Evolutionary conservation across 23 red algal genomes (phyloP), one percentile per base, ranked within the genome.

Genomic region (Gracilaria gracilis): DNA sequence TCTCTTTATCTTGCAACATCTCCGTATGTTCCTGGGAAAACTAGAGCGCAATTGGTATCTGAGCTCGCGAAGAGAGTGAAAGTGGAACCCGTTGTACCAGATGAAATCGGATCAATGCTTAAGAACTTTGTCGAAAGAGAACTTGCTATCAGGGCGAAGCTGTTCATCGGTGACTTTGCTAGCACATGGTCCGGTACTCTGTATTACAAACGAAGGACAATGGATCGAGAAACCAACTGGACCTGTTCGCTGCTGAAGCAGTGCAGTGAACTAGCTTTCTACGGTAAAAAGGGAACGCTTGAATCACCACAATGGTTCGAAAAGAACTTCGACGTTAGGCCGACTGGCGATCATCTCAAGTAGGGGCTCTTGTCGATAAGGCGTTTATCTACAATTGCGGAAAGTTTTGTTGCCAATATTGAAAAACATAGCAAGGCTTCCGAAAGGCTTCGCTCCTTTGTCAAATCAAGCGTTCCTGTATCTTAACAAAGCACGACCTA

Each of bases 71-170:
- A 64, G 61, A 32, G 50, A 61, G 71, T 57, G 29, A 57, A 47
- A 33, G 8, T 71, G 34, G 73, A 7, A 48, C 28, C 55, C 17
- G 53, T 19, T 46, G 27, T 51, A 11, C 65, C 87, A 80, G 36
- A 90, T 28, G 71, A 57, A 61, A 19, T 59, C 1, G 58, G 79
- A 6, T n/a, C 46, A 29, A 77, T 77, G 72, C 31, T 50, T 12
- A 77, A 79, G 53, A 90, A 90, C 42, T 90, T 90, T 90, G 76
- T 90, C 23, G 87, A 90, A 61, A 59, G 87, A 61, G 87, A 90
- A 46, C 34, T 90, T 35, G 87, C 87, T 9, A 35, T 67, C 35
- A 55, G 76, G 67, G 71, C 73, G 16, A 80, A 80, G 25, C 40
- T 71, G 20, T 90, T 90, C 46, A 49, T 90, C 16, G 87, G 87